Conservation (phyloP, 495 filamentous ascomycete species). For the Neurospora pannonica region DNA sequence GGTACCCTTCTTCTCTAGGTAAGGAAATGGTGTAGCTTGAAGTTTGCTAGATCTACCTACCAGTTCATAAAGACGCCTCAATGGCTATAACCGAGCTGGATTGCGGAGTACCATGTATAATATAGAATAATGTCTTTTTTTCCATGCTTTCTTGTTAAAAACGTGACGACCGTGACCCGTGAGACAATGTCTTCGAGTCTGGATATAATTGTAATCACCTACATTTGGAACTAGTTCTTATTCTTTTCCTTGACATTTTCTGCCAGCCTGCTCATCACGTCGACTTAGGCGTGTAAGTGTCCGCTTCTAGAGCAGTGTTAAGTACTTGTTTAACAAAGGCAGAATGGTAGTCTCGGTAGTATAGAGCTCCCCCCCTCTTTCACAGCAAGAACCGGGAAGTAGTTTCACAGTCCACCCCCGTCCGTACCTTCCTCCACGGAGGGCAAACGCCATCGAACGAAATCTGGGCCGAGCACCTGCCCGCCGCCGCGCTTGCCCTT, state of each 20-base stretch:
- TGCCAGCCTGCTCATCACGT: background rate
- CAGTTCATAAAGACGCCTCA: background rate
- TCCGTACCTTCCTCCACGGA: background rate
- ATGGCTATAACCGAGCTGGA: background rate
- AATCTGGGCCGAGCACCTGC: background rate
- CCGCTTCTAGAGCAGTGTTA: background rate
- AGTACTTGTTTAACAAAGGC: background rate
- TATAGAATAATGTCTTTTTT: background rate
- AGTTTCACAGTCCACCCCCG: background rate
- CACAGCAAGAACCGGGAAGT: background rate
- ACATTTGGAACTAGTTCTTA: background rate
- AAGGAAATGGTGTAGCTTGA: background rate
- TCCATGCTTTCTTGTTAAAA: background rate
- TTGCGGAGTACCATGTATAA: background rate
- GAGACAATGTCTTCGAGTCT: background rate
- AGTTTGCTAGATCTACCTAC: background rate
- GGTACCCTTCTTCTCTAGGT: slow-evolving; percentile 55
- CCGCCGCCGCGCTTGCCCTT: background rate
- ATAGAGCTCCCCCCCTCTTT: background rate
- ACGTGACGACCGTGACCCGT: background rate
- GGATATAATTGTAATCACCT: background rate
- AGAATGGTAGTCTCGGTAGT: background rate
- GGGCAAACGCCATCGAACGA: background rate
- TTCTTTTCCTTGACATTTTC: background rate
- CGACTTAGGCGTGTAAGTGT: background rate